Base-by-base conservation (phyloP, 768 basidiomycete species). In the Tulasnella sp. region DNA sequence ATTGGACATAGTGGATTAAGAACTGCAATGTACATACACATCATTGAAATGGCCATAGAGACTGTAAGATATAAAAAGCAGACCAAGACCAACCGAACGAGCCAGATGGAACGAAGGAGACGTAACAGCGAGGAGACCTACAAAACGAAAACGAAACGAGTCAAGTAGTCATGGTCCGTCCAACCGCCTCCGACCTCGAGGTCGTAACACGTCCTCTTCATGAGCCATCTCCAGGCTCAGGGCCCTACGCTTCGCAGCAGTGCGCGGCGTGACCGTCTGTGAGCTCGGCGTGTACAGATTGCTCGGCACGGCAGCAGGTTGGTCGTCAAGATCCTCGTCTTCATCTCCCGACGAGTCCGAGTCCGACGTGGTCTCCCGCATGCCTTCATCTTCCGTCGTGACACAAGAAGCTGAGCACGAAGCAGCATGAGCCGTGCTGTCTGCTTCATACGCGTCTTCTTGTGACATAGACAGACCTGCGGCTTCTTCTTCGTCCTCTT, bases 391-490 rank as follows among this genome's bases (percentile, higher is more conserved):
- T 41, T 78, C 77, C 34, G 77, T 46, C 34, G 60, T 78, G 64
- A 69, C 64, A 69, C 64, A 69, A 42, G 77, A 78, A 31, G 77
- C 77, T 31, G 77, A 48, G 44, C 77, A 78, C 34, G 50, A 58
- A 48, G 77, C 41, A 40, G 60, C n/a, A 78, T 60, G 77, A 58
- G 77, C 77, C 42, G 77, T 78, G 77, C 77, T 78, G 31, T 78
- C 77, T 42, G 77, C 77, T 78, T 78, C 77, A 64, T 78, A 50
- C 40, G 77, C 37, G 77, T 78, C 77, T 34, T 60, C 48, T 41
- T 64, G 40, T 34, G 48, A 41, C 41, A 58, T 37, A 44, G 48
- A 76, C 54, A 58, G 34, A 37, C 46, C 48, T 50, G 34, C 76
- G 9, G 41, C 76, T 76, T 76, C 74, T n/a, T 75, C 75, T 16